Percentiles rank a stretch among this genome's conserved stretches.
Conservation (phyloP, 371 early-diverging fungal genomes). For the Apophysomyces sp. region DNA sequence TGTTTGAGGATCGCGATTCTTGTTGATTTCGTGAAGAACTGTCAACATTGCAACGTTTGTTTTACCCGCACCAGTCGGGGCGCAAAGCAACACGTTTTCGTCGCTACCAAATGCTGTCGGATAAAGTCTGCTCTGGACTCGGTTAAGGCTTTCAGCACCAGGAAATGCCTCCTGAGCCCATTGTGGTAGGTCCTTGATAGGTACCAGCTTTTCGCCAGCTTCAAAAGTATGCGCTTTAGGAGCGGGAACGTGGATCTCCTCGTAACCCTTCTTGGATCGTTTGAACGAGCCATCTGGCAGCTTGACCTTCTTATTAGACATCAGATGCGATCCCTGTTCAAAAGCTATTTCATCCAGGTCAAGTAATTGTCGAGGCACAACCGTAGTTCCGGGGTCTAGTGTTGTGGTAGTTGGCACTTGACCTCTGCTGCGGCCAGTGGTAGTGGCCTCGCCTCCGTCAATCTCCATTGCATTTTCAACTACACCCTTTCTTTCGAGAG, state of each 20-base stretch:
- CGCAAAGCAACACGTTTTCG: conserved; percentile 96
- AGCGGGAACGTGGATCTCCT: conserved; percentile 96
- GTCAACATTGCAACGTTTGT: conserved; percentile 98
- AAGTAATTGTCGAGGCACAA: conserved; percentile 62
- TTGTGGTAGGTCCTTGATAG: conserved; percentile 73
- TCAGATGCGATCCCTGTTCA: conserved; percentile 90
- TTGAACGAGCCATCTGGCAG: conserved; percentile 96
- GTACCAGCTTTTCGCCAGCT: conserved; percentile 68
- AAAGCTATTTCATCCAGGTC: conserved; percentile 88
- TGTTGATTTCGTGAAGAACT: conserved; percentile 83
- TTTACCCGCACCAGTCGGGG: conserved; percentile 99
- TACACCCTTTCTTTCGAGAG: conserved; percentile 69
- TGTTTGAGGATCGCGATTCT: conserved; percentile 73
- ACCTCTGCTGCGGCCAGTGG: conserved; percentile 37
- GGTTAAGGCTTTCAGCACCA: conserved; percentile 75
- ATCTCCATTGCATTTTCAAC: conserved; percentile 61
- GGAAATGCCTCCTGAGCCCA: conserved; percentile 91
- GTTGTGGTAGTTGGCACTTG: conserved; percentile 46
- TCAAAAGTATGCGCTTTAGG: conserved; percentile 73
- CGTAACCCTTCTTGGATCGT: conserved; percentile 91
- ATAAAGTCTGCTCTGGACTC: conserved; percentile 91
- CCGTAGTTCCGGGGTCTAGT: conserved; percentile 47
- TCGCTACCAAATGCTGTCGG: conserved; percentile 85
- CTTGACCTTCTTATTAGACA: conserved; percentile 94
- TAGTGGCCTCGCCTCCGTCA: conserved; percentile 21